A percentile compares a stretch with the other conserved stretches of the same genome.
These are phyloP conservation scores for Ormosia semicastrata DNA, from an alignment of 306 rosid genomes.

Conservation along the genomic window DNA sequence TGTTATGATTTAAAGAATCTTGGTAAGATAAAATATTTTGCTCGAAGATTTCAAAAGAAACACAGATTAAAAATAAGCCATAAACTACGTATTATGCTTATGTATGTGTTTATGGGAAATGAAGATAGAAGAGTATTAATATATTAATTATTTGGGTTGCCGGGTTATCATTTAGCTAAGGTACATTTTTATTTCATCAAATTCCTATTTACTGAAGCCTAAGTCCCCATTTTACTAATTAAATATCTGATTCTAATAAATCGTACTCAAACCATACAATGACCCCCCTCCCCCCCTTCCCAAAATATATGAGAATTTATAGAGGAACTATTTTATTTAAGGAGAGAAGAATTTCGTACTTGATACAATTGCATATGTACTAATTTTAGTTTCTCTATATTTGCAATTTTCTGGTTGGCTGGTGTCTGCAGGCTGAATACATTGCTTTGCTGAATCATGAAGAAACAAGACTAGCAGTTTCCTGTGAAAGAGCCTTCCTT, in stretches of 20 bases:
- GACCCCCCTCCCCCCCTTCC: neutral
- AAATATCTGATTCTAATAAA: neutral
- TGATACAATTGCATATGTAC: neutral
- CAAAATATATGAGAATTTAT: neutral
- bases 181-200: too few species aligned
- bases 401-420: slow-evolving; percentile 7
- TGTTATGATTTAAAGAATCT: neutral
- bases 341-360: neutral
- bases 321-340: neutral
- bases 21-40: neutral
- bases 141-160: too few species aligned
- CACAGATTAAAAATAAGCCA: too few species aligned
- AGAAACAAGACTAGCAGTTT: slow-evolving; percentile 79
- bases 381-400: neutral
- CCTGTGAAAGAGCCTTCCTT: slow-evolving; percentile 88
- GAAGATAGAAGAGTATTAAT: neutral
- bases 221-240: too few species aligned
- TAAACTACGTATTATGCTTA: neutral
- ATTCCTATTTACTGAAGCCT: too few species aligned
- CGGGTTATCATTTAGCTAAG: too few species aligned
- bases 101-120: neutral
- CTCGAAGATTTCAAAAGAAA: neutral
- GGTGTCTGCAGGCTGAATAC: slow-evolving; percentile 75
- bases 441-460: slow-evolving; percentile 78
- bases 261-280: neutral